phyloP scores from a whole-genome alignment of 164 flowering plant species.

The Liquidambar formosana region DNA sequence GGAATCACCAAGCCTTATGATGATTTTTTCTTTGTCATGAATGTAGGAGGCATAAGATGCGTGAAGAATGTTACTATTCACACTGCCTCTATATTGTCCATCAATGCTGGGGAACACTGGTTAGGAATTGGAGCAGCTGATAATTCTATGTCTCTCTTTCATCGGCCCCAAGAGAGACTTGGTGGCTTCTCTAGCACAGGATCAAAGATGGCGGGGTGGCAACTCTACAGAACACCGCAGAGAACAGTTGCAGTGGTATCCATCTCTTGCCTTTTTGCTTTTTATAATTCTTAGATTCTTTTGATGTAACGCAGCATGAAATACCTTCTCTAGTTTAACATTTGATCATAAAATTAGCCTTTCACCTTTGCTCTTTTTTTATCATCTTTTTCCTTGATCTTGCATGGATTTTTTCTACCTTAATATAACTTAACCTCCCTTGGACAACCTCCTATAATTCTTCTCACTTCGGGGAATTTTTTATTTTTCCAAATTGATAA shows the following conservation, averaged over 20 bases:
- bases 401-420: not conserved
- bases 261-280: slow-evolving; percentile 8
- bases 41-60: slow-evolving; percentile 75
- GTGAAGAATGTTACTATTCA: slow-evolving; percentile 92
- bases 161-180: slow-evolving; percentile 94
- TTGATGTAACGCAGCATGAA: not conserved
- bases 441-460: not conserved
- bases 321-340: not conserved
- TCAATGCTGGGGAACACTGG: slow-evolving; percentile 97
- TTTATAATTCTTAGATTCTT: not conserved
- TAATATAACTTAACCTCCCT: not conserved
- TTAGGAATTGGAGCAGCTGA: slow-evolving; percentile 96
- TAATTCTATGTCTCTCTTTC: slow-evolving; percentile 97
- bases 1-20: not conserved
- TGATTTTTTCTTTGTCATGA: slow-evolving; percentile 1
- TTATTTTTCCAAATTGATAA: too few species aligned
- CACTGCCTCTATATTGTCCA: slow-evolving; percentile 67
- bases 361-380: not conserved
- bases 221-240: slow-evolving; percentile 95
- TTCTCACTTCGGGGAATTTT: not conserved
- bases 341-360: not conserved
- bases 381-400: not conserved
- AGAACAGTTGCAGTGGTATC: slow-evolving; percentile 77
- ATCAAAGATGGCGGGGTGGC: slow-evolving; percentile 87
- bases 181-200: slow-evolving; percentile 73